Evolutionary conservation across 2,329 filamentous ascomycete genomes (phyloP), one percentile per base, ranked within the genome.

Genomic region (Penicillium sp.): DNA sequence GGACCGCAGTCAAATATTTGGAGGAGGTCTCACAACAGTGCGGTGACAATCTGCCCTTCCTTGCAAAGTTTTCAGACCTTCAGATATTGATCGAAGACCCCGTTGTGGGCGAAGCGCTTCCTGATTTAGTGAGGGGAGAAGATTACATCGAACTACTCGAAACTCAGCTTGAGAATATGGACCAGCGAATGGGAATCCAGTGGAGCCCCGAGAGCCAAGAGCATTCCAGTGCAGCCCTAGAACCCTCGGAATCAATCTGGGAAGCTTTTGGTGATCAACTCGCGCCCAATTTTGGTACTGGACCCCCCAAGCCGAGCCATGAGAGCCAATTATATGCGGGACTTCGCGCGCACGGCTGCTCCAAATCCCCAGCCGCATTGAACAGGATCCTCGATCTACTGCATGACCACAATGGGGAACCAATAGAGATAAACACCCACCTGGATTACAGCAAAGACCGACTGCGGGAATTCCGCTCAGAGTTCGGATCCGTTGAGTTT

Each of bases 381-480:
- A 59, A 57, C 13, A 56, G 42, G 10, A 59, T 75, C 34, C 65
- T 64, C 11, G 58, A 72, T 42, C 34, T 71, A 34, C 60, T 76
- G 29, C 62, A 75, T 48, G 72, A 75, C 24, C 58, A 67, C 43
- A 71, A 73, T 38, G 72, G 73, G 2, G 51, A 54, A 13, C 54
- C 47, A 0, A 47, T 58, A 5, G 29, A 45, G n/a, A 48, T 64
- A 10, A 16, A 13, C 32, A 47, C 47, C 4, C 18, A 39, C 21
- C 48, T 49, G 14, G 38, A 50, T 14, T 43, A 44, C n/a, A 10
- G 22, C 2, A 10, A n/a, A 13, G 47, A 27, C 13, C 47, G 29
- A 8, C n/a, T 38, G 18, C 34, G 24, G 9, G 27, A 10, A 22
- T 29, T 49, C 31, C 49, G 31, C 27, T 39, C 42, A 11, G 27